Evolutionary conservation across 768 basidiomycete genomes (phyloP).

Genomic region (Amanita rimosa): DNA sequence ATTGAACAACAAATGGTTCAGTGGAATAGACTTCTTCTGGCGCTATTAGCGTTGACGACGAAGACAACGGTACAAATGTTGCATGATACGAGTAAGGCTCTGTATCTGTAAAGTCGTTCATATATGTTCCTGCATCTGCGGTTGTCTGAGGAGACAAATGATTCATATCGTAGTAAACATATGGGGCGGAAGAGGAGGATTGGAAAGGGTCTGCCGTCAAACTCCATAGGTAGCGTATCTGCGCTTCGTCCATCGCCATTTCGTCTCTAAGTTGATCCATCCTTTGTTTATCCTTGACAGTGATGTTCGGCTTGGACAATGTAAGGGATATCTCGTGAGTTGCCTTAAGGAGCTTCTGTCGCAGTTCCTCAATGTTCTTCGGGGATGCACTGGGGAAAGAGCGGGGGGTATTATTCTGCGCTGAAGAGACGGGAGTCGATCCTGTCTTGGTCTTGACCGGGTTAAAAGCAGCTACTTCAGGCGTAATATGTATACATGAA

Average conservation of each 20-base stretch:
- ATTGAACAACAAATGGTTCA: neutral
- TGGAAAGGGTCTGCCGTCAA: neutral
- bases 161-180: neutral
- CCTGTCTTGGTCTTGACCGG: neutral
- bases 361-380: neutral
- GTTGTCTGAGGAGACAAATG: neutral
- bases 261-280: neutral
- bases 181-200: neutral
- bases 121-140: neutral
- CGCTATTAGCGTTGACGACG: neutral
- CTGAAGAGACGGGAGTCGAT: neutral
- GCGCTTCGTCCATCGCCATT: neutral
- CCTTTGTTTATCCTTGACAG: neutral
- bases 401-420: neutral
- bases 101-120: neutral
- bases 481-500: neutral
- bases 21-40: neutral
- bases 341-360: neutral
- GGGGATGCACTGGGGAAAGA: neutral
- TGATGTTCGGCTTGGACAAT: neutral
- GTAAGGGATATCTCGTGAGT: neutral
- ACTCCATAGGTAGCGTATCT: neutral
- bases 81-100: neutral
- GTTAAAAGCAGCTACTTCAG: neutral
- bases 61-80: neutral